A percentile compares a stretch with the other conserved stretches of the same genome.
Conservation (phyloP, 441 rosid genomes). For the Erodium trifolium region DNA sequence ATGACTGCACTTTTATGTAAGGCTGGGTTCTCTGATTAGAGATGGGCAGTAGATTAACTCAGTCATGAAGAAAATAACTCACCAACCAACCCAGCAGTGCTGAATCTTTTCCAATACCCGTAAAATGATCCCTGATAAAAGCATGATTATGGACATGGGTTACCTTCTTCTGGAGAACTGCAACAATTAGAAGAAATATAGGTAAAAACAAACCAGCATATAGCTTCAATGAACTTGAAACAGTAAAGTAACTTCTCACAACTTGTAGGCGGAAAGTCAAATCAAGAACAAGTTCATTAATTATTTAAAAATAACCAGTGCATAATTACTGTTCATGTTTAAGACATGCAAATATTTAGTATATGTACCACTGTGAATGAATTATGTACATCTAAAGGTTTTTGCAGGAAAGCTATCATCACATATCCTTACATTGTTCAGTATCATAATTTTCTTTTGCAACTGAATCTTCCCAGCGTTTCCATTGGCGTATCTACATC, state of each 20-base stretch:
- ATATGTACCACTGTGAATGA: neutral
- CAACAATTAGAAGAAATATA: slow-evolving; percentile 11
- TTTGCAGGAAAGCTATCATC: neutral
- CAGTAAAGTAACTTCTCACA: neutral
- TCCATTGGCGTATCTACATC: slow-evolving; percentile 51
- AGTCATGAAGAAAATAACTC: slow-evolving; percentile 6
- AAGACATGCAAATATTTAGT: neutral
- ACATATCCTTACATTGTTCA: slow-evolving; percentile 23
- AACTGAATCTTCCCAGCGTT: slow-evolving; percentile 53
- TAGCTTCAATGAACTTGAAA: neutral
- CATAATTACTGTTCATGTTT: neutral
- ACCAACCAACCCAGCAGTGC: slow-evolving; percentile 53
- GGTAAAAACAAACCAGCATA: neutral
- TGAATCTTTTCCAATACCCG: slow-evolving; percentile 48
- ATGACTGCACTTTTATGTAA: neutral
- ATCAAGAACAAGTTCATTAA: neutral
- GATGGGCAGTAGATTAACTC: neutral
- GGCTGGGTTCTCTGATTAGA: neutral
- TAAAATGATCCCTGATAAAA: slow-evolving; percentile 53
- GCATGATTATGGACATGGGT: slow-evolving; percentile 46
- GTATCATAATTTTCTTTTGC: slow-evolving; percentile 30
- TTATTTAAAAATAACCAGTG: neutral
- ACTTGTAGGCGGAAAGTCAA: neutral
- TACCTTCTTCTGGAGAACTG: slow-evolving; percentile 43
- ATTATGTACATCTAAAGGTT: neutral